phyloP scores from a whole-genome alignment of 805 yeast species.

The Sugiyamaella chiloensis region DNA sequence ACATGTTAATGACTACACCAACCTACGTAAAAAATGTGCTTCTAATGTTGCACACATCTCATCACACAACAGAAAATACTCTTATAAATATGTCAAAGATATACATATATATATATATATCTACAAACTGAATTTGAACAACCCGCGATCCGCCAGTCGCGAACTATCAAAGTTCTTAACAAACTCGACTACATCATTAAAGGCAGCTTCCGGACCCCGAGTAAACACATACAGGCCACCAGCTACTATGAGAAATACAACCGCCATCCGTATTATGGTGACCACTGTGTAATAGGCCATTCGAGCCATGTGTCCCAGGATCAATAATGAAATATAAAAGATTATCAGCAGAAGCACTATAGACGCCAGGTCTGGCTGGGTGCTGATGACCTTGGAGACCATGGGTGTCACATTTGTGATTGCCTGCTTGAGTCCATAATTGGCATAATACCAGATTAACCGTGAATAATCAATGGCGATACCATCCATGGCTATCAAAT shows the following conservation, averaged over 20 bases:
- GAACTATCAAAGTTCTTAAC: slow-evolving; percentile 6
- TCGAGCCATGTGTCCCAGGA: slow-evolving; percentile 25
- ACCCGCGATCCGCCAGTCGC: not conserved
- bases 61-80: no score
- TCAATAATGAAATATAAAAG: slow-evolving; percentile 26
- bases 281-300: slow-evolving; percentile 24
- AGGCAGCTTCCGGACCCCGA: slow-evolving; percentile 14
- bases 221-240: slow-evolving; percentile 15
- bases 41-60: no score
- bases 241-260: slow-evolving; percentile 8
- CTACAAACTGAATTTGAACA: no score
- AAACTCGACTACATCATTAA: slow-evolving; percentile 7
- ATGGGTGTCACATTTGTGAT: slow-evolving; percentile 9
- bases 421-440: slow-evolving; percentile 5
- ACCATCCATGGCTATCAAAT: not conserved
- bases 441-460: not conserved
- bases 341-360: slow-evolving; percentile 24
- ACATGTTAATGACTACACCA: no score
- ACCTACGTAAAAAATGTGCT: no score
- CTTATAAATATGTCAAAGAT: no score
- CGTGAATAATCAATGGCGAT: not conserved
- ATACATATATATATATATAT: no score
- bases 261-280: slow-evolving; percentile 19
- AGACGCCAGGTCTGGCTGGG: slow-evolving; percentile 22
- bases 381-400: slow-evolving; percentile 12